These are phyloP conservation scores for Borealophlyctis nickersoniae DNA, from an alignment of 192 early-diverging fungal genomes.

Conservation along the genomic window DNA sequence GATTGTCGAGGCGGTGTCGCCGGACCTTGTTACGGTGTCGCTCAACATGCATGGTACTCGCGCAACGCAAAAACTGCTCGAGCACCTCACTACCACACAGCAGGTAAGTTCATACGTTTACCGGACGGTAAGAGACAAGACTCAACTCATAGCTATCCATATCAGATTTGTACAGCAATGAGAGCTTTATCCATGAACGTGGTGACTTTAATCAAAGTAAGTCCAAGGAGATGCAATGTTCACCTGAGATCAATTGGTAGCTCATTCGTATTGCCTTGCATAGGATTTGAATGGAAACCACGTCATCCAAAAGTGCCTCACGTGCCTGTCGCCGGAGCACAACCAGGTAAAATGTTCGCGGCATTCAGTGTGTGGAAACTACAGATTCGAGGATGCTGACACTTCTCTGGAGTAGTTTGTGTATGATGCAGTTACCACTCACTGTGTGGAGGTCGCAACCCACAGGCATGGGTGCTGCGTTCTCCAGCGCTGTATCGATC, in stretches of 20 bases:
- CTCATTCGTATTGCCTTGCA: no score
- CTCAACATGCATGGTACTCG: constrained; percentile 91
- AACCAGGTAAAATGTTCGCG: constrained; percentile 53
- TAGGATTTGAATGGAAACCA: constrained; percentile 91
- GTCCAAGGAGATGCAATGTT: no score
- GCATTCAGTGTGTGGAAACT: no score
- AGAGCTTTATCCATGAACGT: constrained; percentile 65
- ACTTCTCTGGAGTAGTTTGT: constrained; percentile 52
- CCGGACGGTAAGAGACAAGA: no score
- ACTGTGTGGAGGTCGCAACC: constrained; percentile 82
- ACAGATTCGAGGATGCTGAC: no score
- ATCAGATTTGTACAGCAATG: constrained; percentile 64
- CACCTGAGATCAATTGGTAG: no score
- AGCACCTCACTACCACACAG: constrained; percentile 62
- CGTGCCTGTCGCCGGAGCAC: constrained; percentile 65
- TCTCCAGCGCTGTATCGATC: constrained; percentile 85
- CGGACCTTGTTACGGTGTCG: constrained; percentile 74
- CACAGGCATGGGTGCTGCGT: constrained; percentile 91
- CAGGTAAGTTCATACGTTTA: constrained; percentile 38
- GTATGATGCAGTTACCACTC: constrained; percentile 72
- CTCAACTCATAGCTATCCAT: no score
- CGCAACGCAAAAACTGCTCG: constrained; percentile 90
- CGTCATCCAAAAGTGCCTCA: constrained; percentile 88
- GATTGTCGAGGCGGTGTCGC: constrained; percentile 69
- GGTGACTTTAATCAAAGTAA: constrained; percentile 82